phyloP scores from a whole-genome alignment of 2,329 filamentous ascomycete genomes.

The Elsinoe fawcettii region DNA sequence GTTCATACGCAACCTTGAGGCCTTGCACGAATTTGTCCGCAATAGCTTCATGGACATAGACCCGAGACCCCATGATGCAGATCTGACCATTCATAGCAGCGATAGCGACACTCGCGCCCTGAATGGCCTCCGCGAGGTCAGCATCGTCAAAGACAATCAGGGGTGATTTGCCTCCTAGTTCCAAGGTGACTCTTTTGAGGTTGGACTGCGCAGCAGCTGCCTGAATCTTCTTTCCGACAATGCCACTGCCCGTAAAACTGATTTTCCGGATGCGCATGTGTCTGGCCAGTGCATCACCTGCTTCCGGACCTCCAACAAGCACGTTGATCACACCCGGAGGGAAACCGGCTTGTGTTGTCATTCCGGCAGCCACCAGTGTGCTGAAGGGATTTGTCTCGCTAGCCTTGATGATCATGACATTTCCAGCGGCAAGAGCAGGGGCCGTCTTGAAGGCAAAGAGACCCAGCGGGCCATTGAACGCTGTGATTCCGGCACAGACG shows the following conservation, averaged over 20 bases:
- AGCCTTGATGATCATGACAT: no score
- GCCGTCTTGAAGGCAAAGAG: no score
- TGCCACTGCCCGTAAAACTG: constrained; percentile 67
- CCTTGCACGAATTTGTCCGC: constrained; percentile 19
- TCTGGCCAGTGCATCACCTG: constrained; percentile 57
- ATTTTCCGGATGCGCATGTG: constrained; percentile 67
- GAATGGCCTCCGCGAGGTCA: constrained; percentile 5
- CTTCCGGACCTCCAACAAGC: constrained; percentile 50
- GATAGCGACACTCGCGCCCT: background rate
- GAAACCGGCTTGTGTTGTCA: constrained; percentile 46
- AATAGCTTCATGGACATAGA: constrained; percentile 26
- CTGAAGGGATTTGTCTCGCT: no score
- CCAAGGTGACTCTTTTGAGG: constrained; percentile 52
- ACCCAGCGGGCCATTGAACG: no score
- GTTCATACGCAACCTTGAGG: constrained; percentile 16
- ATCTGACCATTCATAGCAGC: constrained; percentile 1
- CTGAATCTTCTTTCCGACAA: constrained; percentile 49
- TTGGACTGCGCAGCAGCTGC: constrained; percentile 28
- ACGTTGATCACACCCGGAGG: constrained; percentile 70
- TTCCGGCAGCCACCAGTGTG: no score
- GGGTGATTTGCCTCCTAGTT: constrained; percentile 52
- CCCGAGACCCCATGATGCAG: constrained; percentile 23
- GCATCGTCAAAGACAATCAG: constrained; percentile 14
- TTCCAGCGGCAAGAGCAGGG: no score
- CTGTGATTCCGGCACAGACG: no score